These are phyloP conservation scores for Cynanchum wilfordii DNA, from an alignment of 257 asterid genomes.

Conservation along the genomic window DNA sequence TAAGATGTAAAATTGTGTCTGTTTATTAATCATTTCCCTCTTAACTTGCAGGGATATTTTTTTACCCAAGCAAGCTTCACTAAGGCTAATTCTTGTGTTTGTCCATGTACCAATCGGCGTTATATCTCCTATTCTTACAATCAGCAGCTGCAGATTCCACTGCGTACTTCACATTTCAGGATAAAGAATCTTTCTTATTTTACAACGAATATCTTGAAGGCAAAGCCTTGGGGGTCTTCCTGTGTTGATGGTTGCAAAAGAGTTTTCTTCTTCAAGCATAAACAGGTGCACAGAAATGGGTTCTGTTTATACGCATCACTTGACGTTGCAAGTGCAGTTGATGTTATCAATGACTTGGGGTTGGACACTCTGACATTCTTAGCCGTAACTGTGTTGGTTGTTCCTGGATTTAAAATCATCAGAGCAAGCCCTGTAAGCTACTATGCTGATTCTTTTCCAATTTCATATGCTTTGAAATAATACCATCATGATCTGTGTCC, in stretches of 20 bases:
- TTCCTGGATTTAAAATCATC: constrained; percentile 80
- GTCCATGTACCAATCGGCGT: constrained; percentile 24
- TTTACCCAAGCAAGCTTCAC: constrained; percentile 37
- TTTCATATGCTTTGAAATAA: background rate
- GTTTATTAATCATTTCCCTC: background rate
- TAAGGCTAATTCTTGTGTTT: constrained; percentile 30
- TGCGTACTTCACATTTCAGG: constrained; percentile 28
- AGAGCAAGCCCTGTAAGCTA: constrained; percentile 96
- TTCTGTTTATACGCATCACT: constrained; percentile 51
- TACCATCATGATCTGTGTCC: background rate
- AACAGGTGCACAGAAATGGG: constrained; percentile 29
- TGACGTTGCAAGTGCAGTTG: constrained; percentile 82
- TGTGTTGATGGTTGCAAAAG: constrained; percentile 30
- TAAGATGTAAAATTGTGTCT: background rate
- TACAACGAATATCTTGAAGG: constrained; percentile 40
- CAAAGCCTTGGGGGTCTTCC: constrained; percentile 27
- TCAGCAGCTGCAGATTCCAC: constrained; percentile 30
- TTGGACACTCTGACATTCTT: constrained; percentile 87
- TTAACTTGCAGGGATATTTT: constrained; percentile 52
- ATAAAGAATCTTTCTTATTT: constrained; percentile 29
- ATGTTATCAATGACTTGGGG: constrained; percentile 93
- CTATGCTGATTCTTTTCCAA: background rate
- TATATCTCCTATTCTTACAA: constrained; percentile 33
- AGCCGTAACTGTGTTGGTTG: constrained; percentile 85
- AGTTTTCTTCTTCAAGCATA: constrained; percentile 24